Conservation (phyloP, 177 flowering plant genomes). For the Vitis hybrid region DNA sequence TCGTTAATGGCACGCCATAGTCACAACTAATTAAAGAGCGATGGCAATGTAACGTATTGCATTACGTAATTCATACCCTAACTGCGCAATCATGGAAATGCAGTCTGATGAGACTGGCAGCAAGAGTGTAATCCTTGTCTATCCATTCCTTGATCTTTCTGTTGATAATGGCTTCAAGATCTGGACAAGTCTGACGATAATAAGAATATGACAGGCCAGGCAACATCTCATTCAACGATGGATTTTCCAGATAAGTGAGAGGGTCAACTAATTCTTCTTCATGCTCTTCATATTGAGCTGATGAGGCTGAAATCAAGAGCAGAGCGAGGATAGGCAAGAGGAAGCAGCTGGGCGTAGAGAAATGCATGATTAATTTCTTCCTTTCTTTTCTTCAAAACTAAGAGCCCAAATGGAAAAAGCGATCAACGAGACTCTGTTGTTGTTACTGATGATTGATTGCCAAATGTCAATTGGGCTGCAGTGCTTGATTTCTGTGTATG, state of each 20-base stretch:
- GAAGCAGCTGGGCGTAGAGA: neutral
- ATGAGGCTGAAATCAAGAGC: neutral
- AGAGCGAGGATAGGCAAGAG: conserved; percentile 9
- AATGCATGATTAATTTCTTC: conserved; percentile 7
- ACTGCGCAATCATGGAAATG: conserved; percentile 80
- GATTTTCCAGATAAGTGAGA: neutral
- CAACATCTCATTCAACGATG: neutral
- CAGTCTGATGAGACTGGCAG: conserved; percentile 61
- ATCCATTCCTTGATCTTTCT: conserved; percentile 46
- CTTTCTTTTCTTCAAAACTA: too few species aligned
- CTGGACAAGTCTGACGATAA: conserved; percentile 55
- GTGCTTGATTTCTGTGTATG: neutral
- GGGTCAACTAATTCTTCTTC: neutral
- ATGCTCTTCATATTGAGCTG: neutral
- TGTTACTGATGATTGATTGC: too few species aligned
- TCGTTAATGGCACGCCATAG: neutral
- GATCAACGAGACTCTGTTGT: too few species aligned
- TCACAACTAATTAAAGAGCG: too few species aligned
- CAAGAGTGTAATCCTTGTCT: conserved; percentile 52
- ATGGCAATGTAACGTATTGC: neutral
- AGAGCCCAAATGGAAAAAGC: too few species aligned
- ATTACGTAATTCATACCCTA: conserved; percentile 36
- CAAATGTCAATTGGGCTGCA: too few species aligned
- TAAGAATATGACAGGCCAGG: conserved; percentile 27
- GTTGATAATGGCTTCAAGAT: conserved; percentile 51